Base-by-base conservation (phyloP, 768 basidiomycete genomes). In the Exidia glandulosa region DNA sequence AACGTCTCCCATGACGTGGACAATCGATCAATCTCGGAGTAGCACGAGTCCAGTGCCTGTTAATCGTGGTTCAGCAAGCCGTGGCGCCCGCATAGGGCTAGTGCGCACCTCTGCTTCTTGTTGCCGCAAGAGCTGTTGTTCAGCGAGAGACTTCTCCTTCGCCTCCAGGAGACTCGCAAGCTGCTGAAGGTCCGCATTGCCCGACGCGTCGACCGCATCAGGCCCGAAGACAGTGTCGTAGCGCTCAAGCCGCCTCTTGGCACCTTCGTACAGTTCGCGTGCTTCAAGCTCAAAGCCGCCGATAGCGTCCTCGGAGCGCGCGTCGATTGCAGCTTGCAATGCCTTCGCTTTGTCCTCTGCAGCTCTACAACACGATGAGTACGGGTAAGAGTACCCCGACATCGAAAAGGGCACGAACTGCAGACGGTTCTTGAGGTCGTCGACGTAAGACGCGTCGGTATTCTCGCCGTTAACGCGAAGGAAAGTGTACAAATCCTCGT, bases 1-100 rank as follows among this genome's bases (percentile, higher is more conserved):
- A 93, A 76, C 27, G 79, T 73, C 67, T 95, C 91, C 90, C 93
- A 97, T 0, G 91, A 84, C 33, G 84, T 79, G 16, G 93, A 91
- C 16, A 99, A 67, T 63, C 85, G 84, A 62, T 95, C 93, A 5
- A 97, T 73, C 72, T 97, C 94, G 23, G 82, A 76, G 64, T 89
- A 95, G 23, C 96, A 73, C 23, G 88, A 81, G 14, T 83, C 76
- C 66, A 92, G 87, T 2, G 86, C 80, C 84, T 93, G 68, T 16
- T 55, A 23, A 27, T 31, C 41, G 55, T 19, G 16, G 19, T 60
- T 37, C 19, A 58, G 32, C 37, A 25, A 23, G 23, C 32, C 19
- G 13, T 25, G 10, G 6, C 3, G 48, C 56, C 57, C 23, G 45
- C n/a, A 19, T 2, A 25, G 31, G 13, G 14, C 41, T 47, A 50